phyloP scores from a whole-genome alignment of 2,329 filamentous ascomycete species.

The Aspergillus fijiensis region DNA sequence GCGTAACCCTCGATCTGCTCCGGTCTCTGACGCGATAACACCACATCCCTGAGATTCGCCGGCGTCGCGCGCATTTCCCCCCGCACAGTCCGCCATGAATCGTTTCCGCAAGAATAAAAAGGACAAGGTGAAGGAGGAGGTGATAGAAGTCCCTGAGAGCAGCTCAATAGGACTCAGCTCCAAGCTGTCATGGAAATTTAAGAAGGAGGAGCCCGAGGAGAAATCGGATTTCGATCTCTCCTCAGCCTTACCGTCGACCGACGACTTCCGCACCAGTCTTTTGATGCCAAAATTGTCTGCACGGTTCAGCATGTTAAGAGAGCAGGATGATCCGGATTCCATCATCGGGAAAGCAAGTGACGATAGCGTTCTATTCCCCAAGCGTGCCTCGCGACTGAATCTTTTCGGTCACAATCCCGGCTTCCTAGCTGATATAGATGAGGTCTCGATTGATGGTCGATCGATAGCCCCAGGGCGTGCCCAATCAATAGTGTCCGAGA shows the following conservation, averaged over 20 bases:
- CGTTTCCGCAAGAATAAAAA: constrained; percentile 44
- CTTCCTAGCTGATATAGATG: constrained; percentile 78
- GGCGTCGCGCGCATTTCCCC: not conserved
- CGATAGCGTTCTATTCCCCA: constrained; percentile 84
- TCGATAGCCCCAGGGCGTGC: constrained; percentile 61
- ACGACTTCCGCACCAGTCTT: constrained; percentile 93
- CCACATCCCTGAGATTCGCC: not conserved
- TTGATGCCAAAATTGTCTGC: constrained; percentile 94
- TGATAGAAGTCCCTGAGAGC: constrained; percentile 39
- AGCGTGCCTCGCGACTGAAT: constrained; percentile 73
- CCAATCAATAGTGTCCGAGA: constrained; percentile 64
- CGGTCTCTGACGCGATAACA: not conserved
- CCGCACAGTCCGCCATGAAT: constrained; percentile 34
- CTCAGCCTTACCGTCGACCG: constrained; percentile 71
- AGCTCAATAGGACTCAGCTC: constrained; percentile 33
- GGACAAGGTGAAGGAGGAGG: constrained; percentile 27
- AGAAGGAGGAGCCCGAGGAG: constrained; percentile 51
- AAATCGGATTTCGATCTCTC: constrained; percentile 66
- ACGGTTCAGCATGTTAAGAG: constrained; percentile 92
- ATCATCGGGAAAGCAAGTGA: constrained; percentile 92
- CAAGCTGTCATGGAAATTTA: constrained; percentile 51
- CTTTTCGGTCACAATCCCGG: constrained; percentile 65
- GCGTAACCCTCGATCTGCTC: not conserved
- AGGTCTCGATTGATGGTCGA: constrained; percentile 72
- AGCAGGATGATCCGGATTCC: constrained; percentile 88